These are phyloP conservation scores for Ampelocalamus luodianensis DNA, from an alignment of 176 grass and related monocot species.

Conservation along the genomic window DNA sequence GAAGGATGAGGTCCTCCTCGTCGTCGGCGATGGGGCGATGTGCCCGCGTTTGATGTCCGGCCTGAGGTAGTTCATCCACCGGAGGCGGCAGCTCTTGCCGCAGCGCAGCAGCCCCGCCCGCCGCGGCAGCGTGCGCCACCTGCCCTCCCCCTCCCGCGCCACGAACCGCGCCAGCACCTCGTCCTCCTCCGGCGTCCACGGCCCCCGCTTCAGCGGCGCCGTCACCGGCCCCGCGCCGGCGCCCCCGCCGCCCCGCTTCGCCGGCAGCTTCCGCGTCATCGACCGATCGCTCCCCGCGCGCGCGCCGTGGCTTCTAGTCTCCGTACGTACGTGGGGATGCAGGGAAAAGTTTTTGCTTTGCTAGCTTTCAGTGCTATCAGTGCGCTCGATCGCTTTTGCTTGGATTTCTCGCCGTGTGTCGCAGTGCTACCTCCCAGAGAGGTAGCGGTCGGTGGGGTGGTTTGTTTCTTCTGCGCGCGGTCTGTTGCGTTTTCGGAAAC, in stretches of 20 bases:
- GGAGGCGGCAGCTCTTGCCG: neutral
- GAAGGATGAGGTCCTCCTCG: slow-evolving; percentile 93
- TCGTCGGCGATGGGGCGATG: slow-evolving; percentile 76
- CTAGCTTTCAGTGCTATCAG: neutral
- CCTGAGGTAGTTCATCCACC: slow-evolving; percentile 94
- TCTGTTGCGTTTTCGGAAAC: slow-evolving; percentile 40
- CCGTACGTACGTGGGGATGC: neutral
- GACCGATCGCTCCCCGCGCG: neutral
- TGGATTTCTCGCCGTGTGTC: slow-evolving; percentile 17
- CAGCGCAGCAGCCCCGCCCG: slow-evolving; percentile 56
- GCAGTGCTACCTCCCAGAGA: slow-evolving; percentile 26
- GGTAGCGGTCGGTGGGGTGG: slow-evolving; percentile 54
- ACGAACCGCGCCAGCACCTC: slow-evolving; percentile 59
- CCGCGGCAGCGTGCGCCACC: slow-evolving; percentile 80
- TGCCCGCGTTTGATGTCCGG: slow-evolving; percentile 74
- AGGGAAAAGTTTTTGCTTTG: neutral
- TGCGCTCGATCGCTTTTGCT: neutral
- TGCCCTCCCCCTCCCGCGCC: slow-evolving; percentile 64
- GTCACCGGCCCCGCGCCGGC: slow-evolving; percentile 5
- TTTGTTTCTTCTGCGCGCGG: slow-evolving; percentile 44
- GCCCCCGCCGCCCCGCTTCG: slow-evolving; percentile 77
- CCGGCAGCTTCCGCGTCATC: slow-evolving; percentile 33
- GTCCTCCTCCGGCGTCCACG: slow-evolving; percentile 92
- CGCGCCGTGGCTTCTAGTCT: neutral
- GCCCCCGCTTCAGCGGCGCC: slow-evolving; percentile 67